Percentiles rank a stretch among this genome's conserved stretches.
Evolutionary conservation across 257 asterid species (phyloP).

Genomic region (Solanum piurae): DNA sequence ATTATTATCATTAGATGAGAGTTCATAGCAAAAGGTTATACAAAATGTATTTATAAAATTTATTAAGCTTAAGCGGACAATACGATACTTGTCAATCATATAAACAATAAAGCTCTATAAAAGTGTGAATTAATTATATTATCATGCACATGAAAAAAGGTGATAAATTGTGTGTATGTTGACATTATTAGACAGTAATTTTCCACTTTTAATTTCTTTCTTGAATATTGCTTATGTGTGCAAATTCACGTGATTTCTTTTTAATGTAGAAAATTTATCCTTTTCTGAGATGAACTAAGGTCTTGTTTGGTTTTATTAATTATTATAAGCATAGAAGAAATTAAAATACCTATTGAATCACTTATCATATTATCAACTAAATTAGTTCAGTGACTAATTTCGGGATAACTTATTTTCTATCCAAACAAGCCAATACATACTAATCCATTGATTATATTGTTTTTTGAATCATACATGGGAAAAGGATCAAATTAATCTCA

Average conservation of each 20-base stretch:
- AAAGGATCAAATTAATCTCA: neutral
- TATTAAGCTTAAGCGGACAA: too few relatives aligned
- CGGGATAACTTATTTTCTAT: accelerated
- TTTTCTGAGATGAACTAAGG: neutral
- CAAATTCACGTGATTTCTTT: neutral
- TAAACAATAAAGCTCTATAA: too few relatives aligned
- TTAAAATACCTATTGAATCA: neutral
- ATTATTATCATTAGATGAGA: neutral
- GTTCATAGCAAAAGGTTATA: too few relatives aligned
- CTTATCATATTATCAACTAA: neutral
- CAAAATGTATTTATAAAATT: too few relatives aligned
- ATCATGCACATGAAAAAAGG: neutral
- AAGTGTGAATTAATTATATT: neutral
- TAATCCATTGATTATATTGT: neutral
- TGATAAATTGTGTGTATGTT: neutral
- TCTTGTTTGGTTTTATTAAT: neutral
- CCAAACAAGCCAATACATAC: neutral
- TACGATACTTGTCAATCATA: too few relatives aligned
- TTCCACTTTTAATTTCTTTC: neutral
- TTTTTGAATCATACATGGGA: neutral
- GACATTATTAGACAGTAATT: neutral
- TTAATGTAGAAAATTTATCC: neutral
- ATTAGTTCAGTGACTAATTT: too few relatives aligned
- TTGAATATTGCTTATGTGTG: neutral
- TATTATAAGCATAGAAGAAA: neutral